These are phyloP conservation scores for Cladorrhinum sp. DNA, from an alignment of 2,329 filamentous ascomycete species.

Conservation along the genomic window DNA sequence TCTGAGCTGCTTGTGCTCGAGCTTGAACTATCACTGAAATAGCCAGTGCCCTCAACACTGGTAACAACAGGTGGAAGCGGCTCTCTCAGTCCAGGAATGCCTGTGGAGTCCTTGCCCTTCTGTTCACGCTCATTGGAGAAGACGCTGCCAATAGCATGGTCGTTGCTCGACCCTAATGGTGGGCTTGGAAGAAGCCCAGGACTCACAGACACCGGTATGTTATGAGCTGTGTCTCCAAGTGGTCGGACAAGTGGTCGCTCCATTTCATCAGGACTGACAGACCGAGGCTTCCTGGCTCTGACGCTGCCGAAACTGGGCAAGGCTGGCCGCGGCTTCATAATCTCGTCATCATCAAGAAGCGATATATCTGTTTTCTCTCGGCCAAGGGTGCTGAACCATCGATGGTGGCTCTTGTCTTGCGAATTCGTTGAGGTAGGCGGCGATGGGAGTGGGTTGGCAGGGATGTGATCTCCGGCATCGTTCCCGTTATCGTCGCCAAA, in stretches of 20 bases:
- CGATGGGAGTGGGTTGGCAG: constrained; percentile 38
- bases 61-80: constrained; percentile 70
- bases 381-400: constrained; percentile 52
- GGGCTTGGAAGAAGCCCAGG: constrained; percentile 25
- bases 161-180: constrained; percentile 52
- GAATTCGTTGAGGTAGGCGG: constrained; percentile 37
- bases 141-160: constrained; percentile 56
- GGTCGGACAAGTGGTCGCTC: constrained; percentile 60
- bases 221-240: constrained; percentile 32
- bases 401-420: constrained; percentile 38
- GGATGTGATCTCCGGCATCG: constrained; percentile 49
- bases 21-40: constrained; percentile 57
- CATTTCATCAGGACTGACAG: constrained; percentile 50
- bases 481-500: constrained; percentile 67
- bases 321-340: constrained; percentile 72
- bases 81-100: constrained; percentile 57
- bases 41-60: constrained; percentile 63
- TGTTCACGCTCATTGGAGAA: constrained; percentile 53
- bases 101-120: constrained; percentile 50
- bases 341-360: constrained; percentile 57
- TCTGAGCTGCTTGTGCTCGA: constrained; percentile 37
- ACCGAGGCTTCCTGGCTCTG: constrained; percentile 57
- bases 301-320: constrained; percentile 75
- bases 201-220: constrained; percentile 28
- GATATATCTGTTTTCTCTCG: constrained; percentile 50